These are phyloP conservation scores for Hyaloscypha finlandica DNA, from an alignment of 495 filamentous ascomycete species.

Conservation along the genomic window DNA sequence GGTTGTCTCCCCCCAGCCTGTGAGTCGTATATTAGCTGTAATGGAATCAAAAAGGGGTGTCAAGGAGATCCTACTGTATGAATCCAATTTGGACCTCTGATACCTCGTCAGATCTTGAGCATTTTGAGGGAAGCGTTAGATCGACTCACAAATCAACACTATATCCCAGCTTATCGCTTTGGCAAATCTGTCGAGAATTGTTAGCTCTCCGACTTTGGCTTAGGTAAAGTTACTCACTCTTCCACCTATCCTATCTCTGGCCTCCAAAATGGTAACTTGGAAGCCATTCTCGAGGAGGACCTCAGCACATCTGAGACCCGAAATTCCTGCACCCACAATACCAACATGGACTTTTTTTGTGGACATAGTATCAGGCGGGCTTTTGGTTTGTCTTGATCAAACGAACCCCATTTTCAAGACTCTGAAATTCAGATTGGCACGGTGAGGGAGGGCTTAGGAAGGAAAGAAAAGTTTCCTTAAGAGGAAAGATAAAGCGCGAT, in stretches of 20 bases:
- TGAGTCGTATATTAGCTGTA: background rate
- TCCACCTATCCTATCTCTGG: conserved; percentile 59
- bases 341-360: conserved; percentile 9
- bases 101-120: background rate
- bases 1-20: conserved; percentile 12
- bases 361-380: background rate
- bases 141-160: conserved; percentile 17
- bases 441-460: background rate
- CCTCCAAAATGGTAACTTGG: conserved; percentile 82
- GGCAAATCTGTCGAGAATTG: conserved; percentile 40
- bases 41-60: background rate
- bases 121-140: background rate
- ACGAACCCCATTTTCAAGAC: too few species aligned
- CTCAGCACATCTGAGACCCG: conserved; percentile 85
- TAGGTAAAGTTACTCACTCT: background rate
- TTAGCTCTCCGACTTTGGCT: conserved; percentile 28
- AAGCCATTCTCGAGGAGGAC: conserved; percentile 75
- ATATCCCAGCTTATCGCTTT: conserved; percentile 24
- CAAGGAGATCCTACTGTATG: conserved; percentile 13
- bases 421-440: background rate
- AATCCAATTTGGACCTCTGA: conserved; percentile 10
- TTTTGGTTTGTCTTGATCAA: too few species aligned
- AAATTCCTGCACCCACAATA: conserved; percentile 56
- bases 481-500: background rate
- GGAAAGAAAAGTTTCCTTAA: background rate